These are phyloP conservation scores for Neonectria coccinea DNA, from an alignment of 2,329 filamentous ascomycete genomes.

Conservation along the genomic window DNA sequence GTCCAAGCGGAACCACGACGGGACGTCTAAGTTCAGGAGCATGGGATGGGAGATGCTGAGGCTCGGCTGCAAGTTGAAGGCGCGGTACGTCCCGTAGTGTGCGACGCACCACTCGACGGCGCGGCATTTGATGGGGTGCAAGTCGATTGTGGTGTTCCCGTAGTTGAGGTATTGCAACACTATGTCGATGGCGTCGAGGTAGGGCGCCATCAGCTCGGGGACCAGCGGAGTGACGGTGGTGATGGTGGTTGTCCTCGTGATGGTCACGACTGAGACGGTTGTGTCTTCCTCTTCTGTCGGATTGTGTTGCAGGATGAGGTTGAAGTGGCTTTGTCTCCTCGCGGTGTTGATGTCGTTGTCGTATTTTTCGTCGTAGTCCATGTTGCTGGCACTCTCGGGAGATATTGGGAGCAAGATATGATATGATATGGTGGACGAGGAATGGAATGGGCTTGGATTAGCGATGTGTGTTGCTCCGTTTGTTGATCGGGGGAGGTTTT, in stretches of 20 bases:
- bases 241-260: background rate
- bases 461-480: background rate
- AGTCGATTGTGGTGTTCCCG: background rate
- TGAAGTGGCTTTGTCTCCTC: background rate
- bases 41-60: background rate
- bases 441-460: background rate
- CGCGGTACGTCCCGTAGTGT: background rate
- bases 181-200: background rate
- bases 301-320: background rate
- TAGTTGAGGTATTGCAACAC: background rate
- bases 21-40: background rate
- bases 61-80: background rate
- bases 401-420: background rate
- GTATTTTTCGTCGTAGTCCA: background rate
- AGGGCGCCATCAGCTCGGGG: background rate
- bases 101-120: background rate
- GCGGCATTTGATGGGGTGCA: background rate
- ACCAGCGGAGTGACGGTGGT: background rate
- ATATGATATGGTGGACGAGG: background rate
- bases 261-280: background rate
- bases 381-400: background rate
- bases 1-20: slow-evolving; percentile 1
- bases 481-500: background rate
- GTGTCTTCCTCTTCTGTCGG: background rate
- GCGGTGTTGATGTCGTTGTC: background rate